phyloP scores from a whole-genome alignment of 306 rosid species.

The Sechiopsis laciniata region DNA sequence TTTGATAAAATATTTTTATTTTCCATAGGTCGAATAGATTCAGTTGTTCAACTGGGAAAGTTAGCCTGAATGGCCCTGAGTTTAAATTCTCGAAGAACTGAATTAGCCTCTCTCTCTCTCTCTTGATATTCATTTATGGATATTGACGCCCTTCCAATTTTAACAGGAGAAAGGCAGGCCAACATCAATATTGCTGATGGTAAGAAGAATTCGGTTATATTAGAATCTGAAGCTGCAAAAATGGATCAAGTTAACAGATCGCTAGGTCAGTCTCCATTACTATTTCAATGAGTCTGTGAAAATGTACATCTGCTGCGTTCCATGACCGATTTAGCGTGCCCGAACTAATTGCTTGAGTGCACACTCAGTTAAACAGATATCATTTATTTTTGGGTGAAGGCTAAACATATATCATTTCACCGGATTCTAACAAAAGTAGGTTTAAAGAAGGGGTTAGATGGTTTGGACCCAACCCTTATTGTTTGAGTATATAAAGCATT shows the following conservation, averaged over 20 bases:
- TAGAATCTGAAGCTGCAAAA: slow-evolving; percentile 86
- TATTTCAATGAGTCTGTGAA: not conserved
- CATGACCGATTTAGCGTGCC: not conserved
- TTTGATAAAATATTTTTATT: not conserved
- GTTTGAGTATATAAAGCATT: not conserved
- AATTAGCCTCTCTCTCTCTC: not conserved
- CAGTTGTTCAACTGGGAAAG: not conserved
- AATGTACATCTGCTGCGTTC: not conserved
- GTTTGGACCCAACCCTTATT: not conserved
- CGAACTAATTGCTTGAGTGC: not conserved
- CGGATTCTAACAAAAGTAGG: not conserved
- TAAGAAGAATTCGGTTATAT: slow-evolving; percentile 73
- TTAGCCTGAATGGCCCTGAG: not conserved
- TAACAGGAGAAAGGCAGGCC: slow-evolving; percentile 88
- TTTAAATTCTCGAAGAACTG: not conserved
- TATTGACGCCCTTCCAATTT: slow-evolving; percentile 25
- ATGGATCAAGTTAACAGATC: slow-evolving; percentile 86
- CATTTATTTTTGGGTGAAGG: no score
- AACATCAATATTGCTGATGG: slow-evolving; percentile 88
- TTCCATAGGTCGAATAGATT: not conserved
- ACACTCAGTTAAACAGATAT: no score
- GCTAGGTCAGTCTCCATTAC: slow-evolving; percentile 36
- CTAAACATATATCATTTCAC: not conserved
- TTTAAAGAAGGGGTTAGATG: slow-evolving; percentile 9
- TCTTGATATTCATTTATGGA: slow-evolving; percentile 22